phyloP scores from a whole-genome alignment of 441 rosid genomes.

The Rhodomyrtus psidioides region DNA sequence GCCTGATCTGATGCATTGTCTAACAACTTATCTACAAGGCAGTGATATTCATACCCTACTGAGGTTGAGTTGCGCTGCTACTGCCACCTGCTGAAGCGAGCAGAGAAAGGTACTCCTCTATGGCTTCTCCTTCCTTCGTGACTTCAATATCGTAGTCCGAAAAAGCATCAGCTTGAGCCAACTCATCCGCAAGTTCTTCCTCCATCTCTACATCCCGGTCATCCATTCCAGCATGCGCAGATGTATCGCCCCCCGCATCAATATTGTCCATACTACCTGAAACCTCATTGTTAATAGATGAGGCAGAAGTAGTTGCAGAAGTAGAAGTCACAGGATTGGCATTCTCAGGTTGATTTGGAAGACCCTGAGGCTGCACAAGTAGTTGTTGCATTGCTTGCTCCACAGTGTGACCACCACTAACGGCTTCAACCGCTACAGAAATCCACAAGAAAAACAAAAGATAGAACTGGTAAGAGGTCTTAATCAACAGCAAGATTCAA shows the following conservation, averaged over 20 bases:
- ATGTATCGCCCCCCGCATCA: conserved; percentile 7
- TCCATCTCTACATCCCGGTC: conserved; percentile 71
- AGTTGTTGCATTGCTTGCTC: conserved; percentile 44
- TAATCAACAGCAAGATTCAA: neutral
- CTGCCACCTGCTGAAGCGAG: conserved; percentile 30
- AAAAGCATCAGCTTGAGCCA: conserved; percentile 44
- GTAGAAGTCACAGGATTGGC: conserved; percentile 4
- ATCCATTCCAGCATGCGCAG: conserved; percentile 8
- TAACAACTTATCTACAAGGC: neutral
- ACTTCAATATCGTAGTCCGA: conserved; percentile 76
- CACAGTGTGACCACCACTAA: conserved; percentile 36
- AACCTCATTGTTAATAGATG: neutral
- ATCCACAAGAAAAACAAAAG: neutral
- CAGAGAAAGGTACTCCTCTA: conserved; percentile 59
- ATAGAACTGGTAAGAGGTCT: neutral
- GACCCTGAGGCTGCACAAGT: conserved; percentile 17
- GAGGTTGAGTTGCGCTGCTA: neutral
- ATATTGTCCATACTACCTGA: neutral
- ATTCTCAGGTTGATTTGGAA: conserved; percentile 7
- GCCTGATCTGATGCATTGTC: neutral
- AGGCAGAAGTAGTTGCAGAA: conserved; percentile 2
- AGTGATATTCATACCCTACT: neutral
- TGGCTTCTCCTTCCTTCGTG: conserved; percentile 65
- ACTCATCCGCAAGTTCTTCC: conserved; percentile 48
- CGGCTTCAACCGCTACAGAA: conserved; percentile 45